Base-by-base conservation (phyloP, 2,329 filamentous ascomycete genomes). In the Penicillium sp. region DNA sequence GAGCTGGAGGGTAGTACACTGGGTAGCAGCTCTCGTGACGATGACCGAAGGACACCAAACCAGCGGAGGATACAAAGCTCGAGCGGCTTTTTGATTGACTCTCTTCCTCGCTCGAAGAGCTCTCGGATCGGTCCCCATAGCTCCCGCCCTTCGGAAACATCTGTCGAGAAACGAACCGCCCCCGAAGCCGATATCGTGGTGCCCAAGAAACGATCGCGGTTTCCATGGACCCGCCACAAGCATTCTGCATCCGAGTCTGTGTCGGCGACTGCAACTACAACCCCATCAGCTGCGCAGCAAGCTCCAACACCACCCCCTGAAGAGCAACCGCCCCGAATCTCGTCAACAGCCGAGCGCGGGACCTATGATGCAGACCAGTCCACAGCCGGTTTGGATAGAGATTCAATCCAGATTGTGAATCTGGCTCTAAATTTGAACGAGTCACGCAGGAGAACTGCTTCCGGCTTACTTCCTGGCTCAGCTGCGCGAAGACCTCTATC, bases 351-450 rank as follows among this genome's bases (percentile, higher is more conserved):
- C 15, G 47, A 48, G 21, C 34, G 33, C 9, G 30, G 39, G 15
- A 26, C 36, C 17, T 23, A 47, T 14, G 33, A 43, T 17, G 27
- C 44, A 9, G 36, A 40, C 15, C 51, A 49, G 38, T 33, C 53
- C 29, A 47, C 59, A 13, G 36, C 58, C 32, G 72, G 66, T 4
- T 59, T 86, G 14, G 81, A 88, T 54, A 76, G 85, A 44, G 90
- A 96, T 57, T 85, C 90, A 6, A 80, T 84, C 3, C 87, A 95
- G 64, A 94, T 97, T 49, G 88, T 97, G 28, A 89, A 89, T 57
- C 86, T 97, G 78, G 91, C 91, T 1, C 69, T 97, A 53, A 93
- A 84, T 50, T 68, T 97, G 34, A 94, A 86, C 69, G 88, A 96
- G 64, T 57, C 80, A 81, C 50, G 80, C 80, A 58, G 76, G 75